Base-by-base conservation (phyloP, 352 stramenopile genomes). In the Phytophthora macrochlamydospora region DNA sequence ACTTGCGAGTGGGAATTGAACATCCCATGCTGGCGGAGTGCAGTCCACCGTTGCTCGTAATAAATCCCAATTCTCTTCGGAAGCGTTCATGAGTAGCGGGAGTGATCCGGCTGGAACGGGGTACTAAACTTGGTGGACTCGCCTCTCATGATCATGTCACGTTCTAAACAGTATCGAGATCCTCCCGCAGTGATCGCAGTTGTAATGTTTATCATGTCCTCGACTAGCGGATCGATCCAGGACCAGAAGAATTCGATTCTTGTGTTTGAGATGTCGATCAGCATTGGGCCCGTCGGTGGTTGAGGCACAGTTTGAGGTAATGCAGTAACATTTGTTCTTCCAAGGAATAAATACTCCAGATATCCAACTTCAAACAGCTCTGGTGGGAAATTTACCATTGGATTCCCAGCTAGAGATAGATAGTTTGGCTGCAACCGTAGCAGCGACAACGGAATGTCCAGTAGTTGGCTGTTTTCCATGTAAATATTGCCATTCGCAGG, bases 171-270 rank as follows among this genome's bases (percentile, higher is more conserved):
- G n/a, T 69, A 73, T 1, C 18, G 40, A 14, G 60, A 65, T 2
- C 49, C 60, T 38, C 59, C 50, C 40, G 49, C 65, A 28, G 61
- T 13, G 11, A 69, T 49, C 54, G 62, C 42, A 4, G 65, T 53
- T 12, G 43, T 46, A 12, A 59, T 18, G 4, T 30, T 42, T 9
- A 62, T 11, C 54, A 55, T 69, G 3, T 28, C n/a, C 44, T 73
- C 43, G 4, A 69, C 53, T 11, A 68, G 53, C 0, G 52, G 59
- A 2, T 73, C 65, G 7, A 73, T 64, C 65, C 65, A 73, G 9
- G 65, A 69, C 65, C 59, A 65, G 32, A 69, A 73, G 7, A 53
- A 65, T 0, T 53, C 53, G 43, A 73, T 43, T 4, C 31, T 7
- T 0, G 65, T 73, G n/a, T 65, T 37, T 52, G 38, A 35, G 8